These are phyloP conservation scores for Cercospora brassicicola DNA, from an alignment of 2,329 filamentous ascomycete genomes.

Conservation along the genomic window DNA sequence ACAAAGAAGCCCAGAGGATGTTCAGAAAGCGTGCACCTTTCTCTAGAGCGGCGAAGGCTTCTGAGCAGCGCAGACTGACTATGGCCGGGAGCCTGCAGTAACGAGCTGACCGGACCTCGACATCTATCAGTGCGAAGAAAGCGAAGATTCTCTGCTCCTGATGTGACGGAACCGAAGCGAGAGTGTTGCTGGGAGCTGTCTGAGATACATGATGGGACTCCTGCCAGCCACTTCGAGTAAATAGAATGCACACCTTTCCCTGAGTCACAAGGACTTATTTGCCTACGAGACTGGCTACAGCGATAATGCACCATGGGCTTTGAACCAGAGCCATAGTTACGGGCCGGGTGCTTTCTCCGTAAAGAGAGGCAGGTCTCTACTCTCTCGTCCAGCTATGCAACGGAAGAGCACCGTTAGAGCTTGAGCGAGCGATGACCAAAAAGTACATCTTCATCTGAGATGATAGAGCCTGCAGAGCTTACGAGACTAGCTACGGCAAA, in stretches of 20 bases:
- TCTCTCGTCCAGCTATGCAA: too few relatives aligned
- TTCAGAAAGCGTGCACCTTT: too few relatives aligned
- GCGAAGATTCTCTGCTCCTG: neutral
- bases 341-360: too few relatives aligned
- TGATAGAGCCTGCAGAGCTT: neutral
- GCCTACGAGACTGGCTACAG: neutral
- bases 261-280: neutral
- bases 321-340: neutral
- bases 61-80: too few relatives aligned
- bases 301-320: neutral
- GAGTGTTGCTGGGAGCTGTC: neutral
- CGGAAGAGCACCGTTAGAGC: too few relatives aligned
- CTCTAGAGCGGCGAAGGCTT: too few relatives aligned
- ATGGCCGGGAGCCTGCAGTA: neutral
- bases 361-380: too few relatives aligned
- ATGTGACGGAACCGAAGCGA: neutral
- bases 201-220: neutral
- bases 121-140: neutral
- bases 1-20: too few relatives aligned
- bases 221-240: neutral
- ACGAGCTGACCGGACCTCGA: neutral
- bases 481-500: neutral
- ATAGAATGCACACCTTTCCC: neutral
- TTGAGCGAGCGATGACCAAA: too few relatives aligned
- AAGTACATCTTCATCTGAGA: neutral